A percentile compares a stretch with the other conserved stretches of the same genome.
These are phyloP conservation scores for Mycosphaerella arachidis DNA, from an alignment of 2,329 filamentous ascomycete species.

Conservation along the genomic window DNA sequence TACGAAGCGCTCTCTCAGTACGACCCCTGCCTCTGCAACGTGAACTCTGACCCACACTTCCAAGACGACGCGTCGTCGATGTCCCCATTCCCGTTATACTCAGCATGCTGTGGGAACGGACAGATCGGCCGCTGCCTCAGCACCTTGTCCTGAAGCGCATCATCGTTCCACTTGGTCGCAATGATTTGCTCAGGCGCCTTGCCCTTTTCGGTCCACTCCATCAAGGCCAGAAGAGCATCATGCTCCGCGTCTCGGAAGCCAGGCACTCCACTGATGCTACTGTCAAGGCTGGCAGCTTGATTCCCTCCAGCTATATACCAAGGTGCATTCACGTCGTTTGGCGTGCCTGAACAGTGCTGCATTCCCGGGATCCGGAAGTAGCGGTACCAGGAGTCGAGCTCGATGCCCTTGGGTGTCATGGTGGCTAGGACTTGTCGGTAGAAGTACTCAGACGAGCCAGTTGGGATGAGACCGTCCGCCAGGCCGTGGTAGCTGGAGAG, in stretches of 20 bases:
- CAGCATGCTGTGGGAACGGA: conserved; percentile 31
- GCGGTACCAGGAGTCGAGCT: conserved; percentile 40
- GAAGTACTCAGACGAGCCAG: conserved; percentile 49
- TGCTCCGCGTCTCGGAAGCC: conserved; percentile 33
- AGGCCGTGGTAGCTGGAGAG: conserved; percentile 41
- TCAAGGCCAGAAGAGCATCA: conserved; percentile 35
- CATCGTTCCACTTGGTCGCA: conserved; percentile 35
- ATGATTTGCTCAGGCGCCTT: conserved; percentile 35
- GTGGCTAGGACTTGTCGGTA: conserved; percentile 43
- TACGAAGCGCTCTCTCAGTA: background rate
- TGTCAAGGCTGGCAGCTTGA: conserved; percentile 28
- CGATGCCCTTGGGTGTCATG: conserved; percentile 33
- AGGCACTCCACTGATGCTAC: conserved; percentile 27
- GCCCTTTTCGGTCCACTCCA: conserved; percentile 38
- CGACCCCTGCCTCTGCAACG: background rate
- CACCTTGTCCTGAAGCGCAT: conserved; percentile 29
- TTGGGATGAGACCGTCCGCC: conserved; percentile 45
- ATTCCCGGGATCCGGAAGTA: conserved; percentile 45
- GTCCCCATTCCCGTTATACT: conserved; percentile 28
- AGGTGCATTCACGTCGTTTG: conserved; percentile 35
- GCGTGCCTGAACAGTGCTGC: conserved; percentile 40
- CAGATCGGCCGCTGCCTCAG: conserved; percentile 36
- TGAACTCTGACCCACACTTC: conserved; percentile 21
- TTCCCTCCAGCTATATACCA: conserved; percentile 44
- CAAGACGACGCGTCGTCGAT: conserved; percentile 29